A percentile compares a stretch with the other conserved stretches of the same genome.
phyloP scores from a whole-genome alignment of 257 asterid species.

The Knoxia roxburghii region DNA sequence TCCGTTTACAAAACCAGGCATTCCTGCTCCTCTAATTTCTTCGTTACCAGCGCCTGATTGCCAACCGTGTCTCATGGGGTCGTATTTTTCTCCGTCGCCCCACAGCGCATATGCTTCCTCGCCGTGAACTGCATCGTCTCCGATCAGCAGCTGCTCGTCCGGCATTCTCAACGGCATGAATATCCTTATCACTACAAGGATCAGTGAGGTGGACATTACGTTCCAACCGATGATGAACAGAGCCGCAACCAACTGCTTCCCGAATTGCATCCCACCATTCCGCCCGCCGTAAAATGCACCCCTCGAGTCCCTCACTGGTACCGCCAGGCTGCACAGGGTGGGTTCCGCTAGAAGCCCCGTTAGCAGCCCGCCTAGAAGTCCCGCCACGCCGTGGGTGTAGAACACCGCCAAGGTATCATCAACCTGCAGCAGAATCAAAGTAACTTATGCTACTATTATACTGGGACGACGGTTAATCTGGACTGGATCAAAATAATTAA shows the following conservation, averaged over 20 bases:
- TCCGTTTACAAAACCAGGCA: constrained; percentile 35
- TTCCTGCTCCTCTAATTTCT: constrained; percentile 18
- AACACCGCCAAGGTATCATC: constrained; percentile 87
- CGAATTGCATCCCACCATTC: constrained; percentile 40
- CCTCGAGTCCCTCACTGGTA: constrained; percentile 62
- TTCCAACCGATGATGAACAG: constrained; percentile 75
- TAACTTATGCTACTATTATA: background rate
- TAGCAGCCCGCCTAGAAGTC: constrained; percentile 67
- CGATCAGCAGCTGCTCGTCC: constrained; percentile 71
- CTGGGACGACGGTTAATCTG: too few species aligned
- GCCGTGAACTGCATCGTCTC: constrained; percentile 92
- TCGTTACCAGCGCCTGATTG: constrained; percentile 21
- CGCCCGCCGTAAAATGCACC: constrained; percentile 75
- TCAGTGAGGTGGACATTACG: constrained; percentile 48
- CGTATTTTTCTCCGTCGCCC: constrained; percentile 91
- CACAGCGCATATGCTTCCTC: constrained; percentile 91
- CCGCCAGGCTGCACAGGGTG: constrained; percentile 50
- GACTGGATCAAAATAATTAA: too few species aligned
- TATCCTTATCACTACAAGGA: constrained; percentile 46
- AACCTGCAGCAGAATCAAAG: constrained; percentile 32
- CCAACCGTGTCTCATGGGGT: constrained; percentile 62
- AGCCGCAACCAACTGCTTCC: constrained; percentile 73
- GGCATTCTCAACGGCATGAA: constrained; percentile 78
- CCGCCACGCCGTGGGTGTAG: constrained; percentile 88
- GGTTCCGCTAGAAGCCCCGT: constrained; percentile 84